Evolutionary conservation across 2,329 filamentous ascomycete species (phyloP), one percentile per base, ranked within the genome.

Genomic region (Bipolaris oryzae): DNA sequence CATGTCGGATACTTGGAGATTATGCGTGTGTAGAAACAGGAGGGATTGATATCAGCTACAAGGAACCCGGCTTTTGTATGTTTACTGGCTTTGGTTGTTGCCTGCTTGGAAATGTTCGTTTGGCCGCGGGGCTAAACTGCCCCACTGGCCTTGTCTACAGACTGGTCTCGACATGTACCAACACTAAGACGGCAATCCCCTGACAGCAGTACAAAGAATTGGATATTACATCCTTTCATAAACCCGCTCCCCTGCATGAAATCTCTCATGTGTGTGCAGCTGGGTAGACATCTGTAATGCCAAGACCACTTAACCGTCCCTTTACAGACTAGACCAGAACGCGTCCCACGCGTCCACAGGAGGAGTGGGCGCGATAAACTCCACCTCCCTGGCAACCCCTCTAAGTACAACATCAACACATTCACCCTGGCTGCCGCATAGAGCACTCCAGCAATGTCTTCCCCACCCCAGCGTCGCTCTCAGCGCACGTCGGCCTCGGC

Each of bases 381-480:
- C 57, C 50, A 61, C 54, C 45, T 59, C 61, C 55, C 44, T 48
- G 35, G 47, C 54, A 53, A 60, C 43, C 57, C 56, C 52, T 60
- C 57, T 48, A 39, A 49, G 28, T 37, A 38, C 37, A 35, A 47
- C 53, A 53, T 41, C 55, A 44, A 46, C 42, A 44, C 50, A 48
- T 52, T 47, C 45, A 51, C 53, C 33, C 31, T 46, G 37, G 31
- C 33, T 33, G 20, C 53, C 37, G 50, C 42, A 53, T 55, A 64
- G 42, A 54, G 53, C 48, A 23, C 37, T 47, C 37, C 53, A 50
- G 52, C 58, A 53, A 89, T 89, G 86, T 89, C 87, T 70, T 88
- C 87, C 21, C 86, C 86, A 37, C 76, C 81, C 58, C 79, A 80
- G 67, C 80, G 83, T 67, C 82, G 85, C 67, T 80, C 82, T 37